Base-by-base conservation (phyloP, 495 filamentous ascomycete species). In the Penicillium simplicissimum region DNA sequence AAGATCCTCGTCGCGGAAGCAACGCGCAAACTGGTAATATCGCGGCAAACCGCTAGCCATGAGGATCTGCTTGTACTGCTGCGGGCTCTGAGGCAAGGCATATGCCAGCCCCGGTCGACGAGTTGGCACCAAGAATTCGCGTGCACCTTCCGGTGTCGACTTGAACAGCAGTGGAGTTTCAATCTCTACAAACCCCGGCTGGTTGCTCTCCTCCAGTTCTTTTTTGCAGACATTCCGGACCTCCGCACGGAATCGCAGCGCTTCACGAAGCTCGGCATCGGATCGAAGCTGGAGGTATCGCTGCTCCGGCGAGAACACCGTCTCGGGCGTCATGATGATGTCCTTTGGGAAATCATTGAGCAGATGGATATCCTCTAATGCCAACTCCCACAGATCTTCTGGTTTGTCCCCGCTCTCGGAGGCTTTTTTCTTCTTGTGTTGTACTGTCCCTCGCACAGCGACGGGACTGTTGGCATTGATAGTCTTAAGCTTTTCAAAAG, bases 1-100 rank as follows among this genome's bases (percentile, higher is more conserved):
- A 45, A 94, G 77, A 78, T 97, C 95, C 72, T 98, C 95, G 70
- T 98, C 95, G 8, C 95, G 89, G 76, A 98, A 98, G 67, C 95
- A 98, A 61, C 85, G 87, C 2, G 96, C 95, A 74, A 98, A 90
- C 73, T 98, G 95, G 69, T 85, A 96, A 72, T 98, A 98, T 8
- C 81, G 82, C 6, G 79, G 72, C 17, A 98, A 82, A 0, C 94
- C 93, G 67, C 88, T 89, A 9, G 93, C 90, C 93, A 98, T 97
- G 19, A 98, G 82, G 43, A 98, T 94, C 76, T 98, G 95, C 74
- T 98, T 98, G 73, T 97, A 98, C 72, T 98, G 95, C 75, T 98
- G 95, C 8, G 95, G 95, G 60, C 93, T 97, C 68, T 98, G 95
- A 0, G 95, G 93, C 25, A 98, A 75, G 11, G 96, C 95, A 76